phyloP scores from a whole-genome alignment of 2,329 filamentous ascomycete genomes.

The Aspergillus sp. region DNA sequence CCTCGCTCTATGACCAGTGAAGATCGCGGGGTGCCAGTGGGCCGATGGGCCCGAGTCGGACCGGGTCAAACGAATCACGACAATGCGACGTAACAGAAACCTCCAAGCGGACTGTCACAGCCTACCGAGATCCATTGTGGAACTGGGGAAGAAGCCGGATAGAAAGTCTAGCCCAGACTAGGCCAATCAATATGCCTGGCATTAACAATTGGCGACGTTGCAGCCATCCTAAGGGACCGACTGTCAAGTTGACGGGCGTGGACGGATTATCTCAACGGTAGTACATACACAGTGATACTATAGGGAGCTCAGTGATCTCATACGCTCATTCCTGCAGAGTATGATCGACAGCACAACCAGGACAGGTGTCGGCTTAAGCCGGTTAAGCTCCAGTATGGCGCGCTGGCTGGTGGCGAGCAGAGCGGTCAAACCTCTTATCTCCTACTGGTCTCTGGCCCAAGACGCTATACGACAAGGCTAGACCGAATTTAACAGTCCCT shows the following conservation, averaged over 20 bases:
- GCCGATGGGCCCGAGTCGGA: slow-evolving; percentile 7
- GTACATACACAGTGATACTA: not conserved
- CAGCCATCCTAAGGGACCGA: not conserved
- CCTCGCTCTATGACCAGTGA: slow-evolving; percentile 14
- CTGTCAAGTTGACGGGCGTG: not conserved
- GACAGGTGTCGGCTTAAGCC: not conserved
- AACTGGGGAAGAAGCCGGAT: slow-evolving; percentile 18
- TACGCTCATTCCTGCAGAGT: not conserved
- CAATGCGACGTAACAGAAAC: slow-evolving; percentile 23
- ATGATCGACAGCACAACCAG: not conserved
- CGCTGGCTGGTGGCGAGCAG: not conserved
- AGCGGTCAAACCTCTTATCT: not conserved
- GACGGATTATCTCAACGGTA: not conserved
- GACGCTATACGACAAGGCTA: not conserved
- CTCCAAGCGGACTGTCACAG: slow-evolving; percentile 3
- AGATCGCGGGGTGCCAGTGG: slow-evolving; percentile 17
- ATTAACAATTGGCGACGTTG: not conserved
- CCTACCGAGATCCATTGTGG: slow-evolving; percentile 8
- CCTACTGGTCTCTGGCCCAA: not conserved
- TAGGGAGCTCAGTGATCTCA: not conserved
- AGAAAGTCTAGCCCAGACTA: not conserved
- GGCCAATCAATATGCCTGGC: not conserved
- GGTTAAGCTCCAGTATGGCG: slow-evolving; percentile 6
- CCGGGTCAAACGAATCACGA: slow-evolving; percentile 16
- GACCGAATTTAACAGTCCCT: not conserved